Base-by-base conservation (phyloP, 768 basidiomycete species). In the Phaffia tasmanica region DNA sequence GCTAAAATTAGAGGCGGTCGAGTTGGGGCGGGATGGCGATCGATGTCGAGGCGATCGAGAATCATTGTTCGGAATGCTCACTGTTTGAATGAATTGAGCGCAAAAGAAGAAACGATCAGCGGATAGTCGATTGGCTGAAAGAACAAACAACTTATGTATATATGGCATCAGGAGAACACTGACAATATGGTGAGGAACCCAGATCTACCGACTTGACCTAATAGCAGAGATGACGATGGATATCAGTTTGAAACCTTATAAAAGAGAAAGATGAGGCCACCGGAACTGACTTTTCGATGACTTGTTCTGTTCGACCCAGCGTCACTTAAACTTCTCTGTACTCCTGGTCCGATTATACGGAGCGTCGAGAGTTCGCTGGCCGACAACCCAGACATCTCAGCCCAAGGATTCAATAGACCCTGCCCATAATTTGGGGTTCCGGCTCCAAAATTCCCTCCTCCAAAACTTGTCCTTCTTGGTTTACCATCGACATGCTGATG, bases 371-470 rank as follows among this genome's bases (percentile, higher is more conserved):
- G 48, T 2, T 50, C 57, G 15, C 18, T 47, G 9, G 27, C 61
- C 6, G 29, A 29, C 9, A 48, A 42, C 1, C 59, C 59, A 27
- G 30, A 48, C n/a, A 48, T 51, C 29, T 51, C n/a, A 11, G 57
- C 56, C 56, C 57, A 59, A 6, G 64, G 64, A 25, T 65, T 47
- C 47, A 65, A 35, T 32, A 65, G 8, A 18, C 64, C 64, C 15
- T 32, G 30, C 14, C 64, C 64, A 32, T 65, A 65, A 6, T 57
- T 57, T 8, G 64, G 64, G n/a, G 64, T 65, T 9, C 64, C 64
- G 18, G 64, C 54, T 21, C 64, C 64, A 15, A 65, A 65, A n/a
- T 23, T 56, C 9, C 56, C 62, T 50, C 48, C 47, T 27, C 27
- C 57, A 23, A 57, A 57, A 56, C 64, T 65, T 32, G 56, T 50